Percentiles rank a stretch among this genome's conserved stretches.
phyloP scores from a whole-genome alignment of 108 stramenopile species.

The Pseudonitzschia delicatissima region DNA sequence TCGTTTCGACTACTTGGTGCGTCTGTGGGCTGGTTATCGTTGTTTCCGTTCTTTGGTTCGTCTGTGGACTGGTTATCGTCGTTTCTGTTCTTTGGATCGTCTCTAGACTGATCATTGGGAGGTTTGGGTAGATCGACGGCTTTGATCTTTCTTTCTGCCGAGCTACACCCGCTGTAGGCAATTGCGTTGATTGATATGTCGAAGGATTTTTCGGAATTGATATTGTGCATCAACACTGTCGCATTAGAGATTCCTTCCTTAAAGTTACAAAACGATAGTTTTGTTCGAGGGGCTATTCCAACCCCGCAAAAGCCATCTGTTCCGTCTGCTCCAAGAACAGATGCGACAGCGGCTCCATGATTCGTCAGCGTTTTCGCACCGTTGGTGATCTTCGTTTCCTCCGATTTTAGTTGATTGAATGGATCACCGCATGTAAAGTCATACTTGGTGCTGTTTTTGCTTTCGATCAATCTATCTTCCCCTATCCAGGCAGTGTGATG shows the following conservation, averaged over 20 bases:
- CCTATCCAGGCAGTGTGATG: conserved; percentile 7
- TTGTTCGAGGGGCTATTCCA: conserved; percentile 14
- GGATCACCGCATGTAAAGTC: background rate
- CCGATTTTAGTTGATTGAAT: background rate
- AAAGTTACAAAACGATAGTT: conserved; percentile 2
- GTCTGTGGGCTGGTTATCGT: no score
- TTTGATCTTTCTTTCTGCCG: background rate
- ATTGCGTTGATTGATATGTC: background rate
- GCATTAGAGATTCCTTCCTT: background rate
- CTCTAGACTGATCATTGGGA: background rate
- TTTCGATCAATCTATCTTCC: background rate
- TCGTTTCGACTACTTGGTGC: no score
- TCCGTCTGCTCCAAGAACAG: background rate
- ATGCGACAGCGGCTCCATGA: conserved; percentile 17
- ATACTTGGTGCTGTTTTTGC: background rate
- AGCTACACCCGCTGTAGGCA: background rate
- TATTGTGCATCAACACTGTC: background rate
- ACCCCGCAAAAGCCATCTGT: conserved; percentile 17
- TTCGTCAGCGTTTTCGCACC: background rate
- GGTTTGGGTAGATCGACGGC: background rate
- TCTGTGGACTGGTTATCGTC: background rate
- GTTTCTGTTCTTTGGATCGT: background rate
- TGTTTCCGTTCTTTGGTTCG: background rate
- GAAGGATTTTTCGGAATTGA: background rate
- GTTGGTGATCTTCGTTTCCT: background rate